A percentile compares a stretch with the other conserved stretches of the same genome.
Conservation (phyloP, 805 yeast species). For the Candida michaelii region DNA sequence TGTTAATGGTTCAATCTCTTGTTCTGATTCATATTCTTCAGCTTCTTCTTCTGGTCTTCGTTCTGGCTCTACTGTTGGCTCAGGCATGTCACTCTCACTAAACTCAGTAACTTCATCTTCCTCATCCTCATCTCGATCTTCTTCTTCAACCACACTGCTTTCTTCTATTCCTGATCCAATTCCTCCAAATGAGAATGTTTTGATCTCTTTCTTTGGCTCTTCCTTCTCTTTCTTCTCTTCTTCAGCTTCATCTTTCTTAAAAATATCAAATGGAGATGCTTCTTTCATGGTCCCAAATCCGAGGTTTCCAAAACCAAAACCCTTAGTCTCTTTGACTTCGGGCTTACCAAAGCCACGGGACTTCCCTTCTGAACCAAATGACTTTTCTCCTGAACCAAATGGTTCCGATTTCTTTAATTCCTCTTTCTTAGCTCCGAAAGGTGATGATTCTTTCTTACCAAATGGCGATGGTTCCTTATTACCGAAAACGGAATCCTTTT, state of each 20-base stretch:
- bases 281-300: neutral
- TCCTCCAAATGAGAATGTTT: too few species aligned
- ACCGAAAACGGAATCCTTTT: too few species aligned
- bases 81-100: too few species aligned
- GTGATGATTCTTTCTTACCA: neutral
- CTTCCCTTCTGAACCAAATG: too few species aligned
- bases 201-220: too few species aligned
- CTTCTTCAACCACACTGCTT: neutral
- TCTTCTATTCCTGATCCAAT: neutral
- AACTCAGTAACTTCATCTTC: constrained; percentile 8
- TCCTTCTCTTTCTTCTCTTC: neutral
- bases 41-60: constrained; percentile 6
- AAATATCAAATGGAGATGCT: constrained; percentile 3
- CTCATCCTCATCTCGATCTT: constrained; percentile 8
- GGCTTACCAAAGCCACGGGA: too few species aligned
- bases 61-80: too few species aligned
- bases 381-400: too few species aligned
- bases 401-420: neutral
- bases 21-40: neutral
- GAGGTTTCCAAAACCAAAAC: neutral
- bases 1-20: neutral
- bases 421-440: too few species aligned
- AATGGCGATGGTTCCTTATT: neutral
- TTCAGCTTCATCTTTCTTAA: neutral
- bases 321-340: neutral